Conservation (phyloP, 1,139 yeast genomes). For the Candida freyschussii region DNA sequence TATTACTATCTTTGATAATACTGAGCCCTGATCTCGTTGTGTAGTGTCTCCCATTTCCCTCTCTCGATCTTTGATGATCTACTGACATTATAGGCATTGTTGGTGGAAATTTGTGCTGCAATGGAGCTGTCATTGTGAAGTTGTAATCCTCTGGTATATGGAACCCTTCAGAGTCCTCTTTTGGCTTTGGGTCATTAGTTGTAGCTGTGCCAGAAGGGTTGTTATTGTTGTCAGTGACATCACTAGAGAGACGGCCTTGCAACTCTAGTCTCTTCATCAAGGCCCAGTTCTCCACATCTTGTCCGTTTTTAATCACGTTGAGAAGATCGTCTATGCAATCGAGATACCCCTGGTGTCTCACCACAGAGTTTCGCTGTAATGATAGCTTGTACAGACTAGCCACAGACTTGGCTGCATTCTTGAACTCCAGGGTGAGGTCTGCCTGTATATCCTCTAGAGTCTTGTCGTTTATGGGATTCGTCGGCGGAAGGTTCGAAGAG, state of each 20-base stretch:
- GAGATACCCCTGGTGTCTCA: slow-evolving; percentile 50
- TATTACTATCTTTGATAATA: too few relatives aligned
- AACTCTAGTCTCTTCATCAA: slow-evolving; percentile 46
- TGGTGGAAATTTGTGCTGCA: slow-evolving; percentile 40
- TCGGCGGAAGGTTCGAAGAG: slow-evolving; percentile 9
- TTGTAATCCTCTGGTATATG: slow-evolving; percentile 35
- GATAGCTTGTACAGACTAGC: slow-evolving; percentile 56
- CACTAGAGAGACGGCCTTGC: slow-evolving; percentile 18
- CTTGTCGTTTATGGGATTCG: slow-evolving; percentile 7
- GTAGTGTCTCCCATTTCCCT: too few relatives aligned
- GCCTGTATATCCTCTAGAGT: slow-evolving; percentile 7
- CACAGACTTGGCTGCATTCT: slow-evolving; percentile 60
- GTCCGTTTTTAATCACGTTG: slow-evolving; percentile 40
- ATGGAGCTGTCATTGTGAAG: slow-evolving; percentile 35
- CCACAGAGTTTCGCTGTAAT: slow-evolving; percentile 38
- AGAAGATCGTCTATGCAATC: slow-evolving; percentile 53
- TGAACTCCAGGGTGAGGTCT: slow-evolving; percentile 47
- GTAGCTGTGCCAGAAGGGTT: slow-evolving; percentile 1
- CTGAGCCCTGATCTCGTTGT: too few relatives aligned
- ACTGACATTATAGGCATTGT: slow-evolving; percentile 45
- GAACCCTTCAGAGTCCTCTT: too few relatives aligned
- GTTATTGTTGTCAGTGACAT: background rate
- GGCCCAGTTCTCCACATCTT: slow-evolving; percentile 52
- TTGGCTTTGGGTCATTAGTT: background rate
- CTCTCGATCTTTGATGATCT: too few relatives aligned